These are phyloP conservation scores for Ehretia macrophylla DNA, from an alignment of 257 asterid species.

Conservation along the genomic window DNA sequence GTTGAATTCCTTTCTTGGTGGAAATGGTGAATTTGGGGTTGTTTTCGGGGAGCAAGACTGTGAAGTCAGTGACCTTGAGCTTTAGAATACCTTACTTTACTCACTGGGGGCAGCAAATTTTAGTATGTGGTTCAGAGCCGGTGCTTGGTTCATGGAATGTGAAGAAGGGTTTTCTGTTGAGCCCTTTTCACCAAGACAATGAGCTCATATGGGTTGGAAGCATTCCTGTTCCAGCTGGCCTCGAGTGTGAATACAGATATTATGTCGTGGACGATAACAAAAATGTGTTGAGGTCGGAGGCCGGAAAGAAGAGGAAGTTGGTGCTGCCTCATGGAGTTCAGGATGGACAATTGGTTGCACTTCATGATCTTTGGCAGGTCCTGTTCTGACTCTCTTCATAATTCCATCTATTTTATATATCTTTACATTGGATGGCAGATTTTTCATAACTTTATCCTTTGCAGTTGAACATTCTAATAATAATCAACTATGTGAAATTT, in stretches of 20 bases:
- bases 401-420: background rate
- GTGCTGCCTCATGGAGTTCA: conserved; percentile 54
- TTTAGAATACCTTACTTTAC: conserved; percentile 84
- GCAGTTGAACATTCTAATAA: no score
- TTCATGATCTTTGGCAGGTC: conserved; percentile 99
- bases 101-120: conserved; percentile 85
- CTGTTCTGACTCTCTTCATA: conserved; percentile 4
- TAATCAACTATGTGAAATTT: no score
- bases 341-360: conserved; percentile 65
- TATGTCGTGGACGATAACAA: conserved; percentile 80
- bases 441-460: no score
- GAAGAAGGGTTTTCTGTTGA: conserved; percentile 78
- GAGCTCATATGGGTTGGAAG: conserved; percentile 86
- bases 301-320: conserved; percentile 73
- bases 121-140: conserved; percentile 84
- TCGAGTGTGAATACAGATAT: conserved; percentile 73
- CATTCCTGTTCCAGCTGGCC: conserved; percentile 52
- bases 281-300: conserved; percentile 73
- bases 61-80: conserved; percentile 54
- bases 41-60: conserved; percentile 40
- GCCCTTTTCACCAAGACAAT: conserved; percentile 72
- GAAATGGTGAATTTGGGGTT: conserved; percentile 61
- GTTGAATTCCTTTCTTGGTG: conserved; percentile 4
- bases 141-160: conserved; percentile 87
- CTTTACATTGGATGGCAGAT: background rate